Evolutionary conservation across 345 rosid species (phyloP).

Genomic region (Citrus sp.): DNA sequence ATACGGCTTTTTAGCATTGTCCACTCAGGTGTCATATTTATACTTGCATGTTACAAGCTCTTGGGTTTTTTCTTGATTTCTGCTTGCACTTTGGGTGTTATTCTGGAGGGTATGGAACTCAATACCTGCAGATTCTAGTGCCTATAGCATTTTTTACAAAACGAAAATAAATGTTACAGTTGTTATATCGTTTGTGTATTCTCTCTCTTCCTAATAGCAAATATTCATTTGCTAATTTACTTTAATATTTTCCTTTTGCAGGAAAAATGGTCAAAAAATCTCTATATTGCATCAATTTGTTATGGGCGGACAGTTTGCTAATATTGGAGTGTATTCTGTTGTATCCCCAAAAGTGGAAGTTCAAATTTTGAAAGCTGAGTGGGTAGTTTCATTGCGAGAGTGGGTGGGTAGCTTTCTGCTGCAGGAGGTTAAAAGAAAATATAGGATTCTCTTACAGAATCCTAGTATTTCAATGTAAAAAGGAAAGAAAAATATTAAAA

Average conservation of each 20-base stretch:
- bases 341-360: slow-evolving; percentile 5
- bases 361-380: slow-evolving; percentile 34
- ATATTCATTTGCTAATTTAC: background rate
- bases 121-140: background rate
- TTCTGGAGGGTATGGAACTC: background rate
- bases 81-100: background rate
- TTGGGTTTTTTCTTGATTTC: background rate
- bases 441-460: slow-evolving; percentile 16
- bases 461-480: slow-evolving; percentile 24
- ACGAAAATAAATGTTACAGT: background rate
- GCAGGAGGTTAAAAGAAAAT: slow-evolving; percentile 10
- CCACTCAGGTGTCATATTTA: background rate
- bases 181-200: background rate
- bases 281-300: slow-evolving; percentile 64
- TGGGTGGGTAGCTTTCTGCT: slow-evolving; percentile 16
- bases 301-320: slow-evolving; percentile 70
- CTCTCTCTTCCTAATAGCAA: background rate
- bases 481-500: background rate
- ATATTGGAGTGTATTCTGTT: slow-evolving; percentile 16
- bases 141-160: background rate
- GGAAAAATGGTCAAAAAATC: slow-evolving; percentile 74
- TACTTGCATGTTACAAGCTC: background rate
- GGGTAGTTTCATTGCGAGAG: slow-evolving; percentile 18
- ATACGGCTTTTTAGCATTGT: background rate
- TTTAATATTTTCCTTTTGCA: slow-evolving; percentile 21